phyloP scores from a whole-genome alignment of 2,329 filamentous ascomycete species.

The Fusarium ramigenum region DNA sequence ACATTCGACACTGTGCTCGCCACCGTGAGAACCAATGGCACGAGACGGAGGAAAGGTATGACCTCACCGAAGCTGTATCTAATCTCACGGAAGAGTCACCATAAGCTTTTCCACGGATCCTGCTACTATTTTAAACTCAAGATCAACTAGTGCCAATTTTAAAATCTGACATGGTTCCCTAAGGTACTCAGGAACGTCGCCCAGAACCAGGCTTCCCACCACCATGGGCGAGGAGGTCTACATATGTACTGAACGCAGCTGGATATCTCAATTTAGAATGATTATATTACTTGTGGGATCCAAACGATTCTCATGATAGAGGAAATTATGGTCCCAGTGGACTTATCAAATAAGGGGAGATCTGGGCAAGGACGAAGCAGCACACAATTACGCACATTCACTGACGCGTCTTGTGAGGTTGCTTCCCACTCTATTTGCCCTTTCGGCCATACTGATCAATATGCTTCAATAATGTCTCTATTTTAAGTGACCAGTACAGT shows the following conservation, averaged over 20 bases:
- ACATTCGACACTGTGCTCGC: background rate
- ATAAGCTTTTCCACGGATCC: background rate
- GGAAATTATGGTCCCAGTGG: background rate
- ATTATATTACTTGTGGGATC: background rate
- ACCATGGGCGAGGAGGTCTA: too few species aligned
- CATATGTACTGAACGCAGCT: background rate
- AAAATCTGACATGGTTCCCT: background rate
- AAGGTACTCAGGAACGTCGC: too few species aligned
- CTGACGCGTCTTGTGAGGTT: accelerated
- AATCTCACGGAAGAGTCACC: too few species aligned
- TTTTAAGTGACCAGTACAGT: background rate
- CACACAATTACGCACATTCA: background rate
- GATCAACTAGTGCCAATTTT: background rate
- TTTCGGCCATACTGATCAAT: background rate
- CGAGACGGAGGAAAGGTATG: accelerated
- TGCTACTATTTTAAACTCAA: background rate
- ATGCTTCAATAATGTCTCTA: background rate
- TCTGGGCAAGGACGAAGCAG: background rate
- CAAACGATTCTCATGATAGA: background rate
- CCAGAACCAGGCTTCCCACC: background rate
- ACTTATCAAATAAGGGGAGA: background rate
- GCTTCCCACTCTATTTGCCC: background rate
- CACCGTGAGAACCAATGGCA: background rate
- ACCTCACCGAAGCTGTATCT: background rate
- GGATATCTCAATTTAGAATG: accelerated